These are phyloP conservation scores for Pythium pyrilobum DNA, from an alignment of 352 stramenopile genomes.

Conservation along the genomic window DNA sequence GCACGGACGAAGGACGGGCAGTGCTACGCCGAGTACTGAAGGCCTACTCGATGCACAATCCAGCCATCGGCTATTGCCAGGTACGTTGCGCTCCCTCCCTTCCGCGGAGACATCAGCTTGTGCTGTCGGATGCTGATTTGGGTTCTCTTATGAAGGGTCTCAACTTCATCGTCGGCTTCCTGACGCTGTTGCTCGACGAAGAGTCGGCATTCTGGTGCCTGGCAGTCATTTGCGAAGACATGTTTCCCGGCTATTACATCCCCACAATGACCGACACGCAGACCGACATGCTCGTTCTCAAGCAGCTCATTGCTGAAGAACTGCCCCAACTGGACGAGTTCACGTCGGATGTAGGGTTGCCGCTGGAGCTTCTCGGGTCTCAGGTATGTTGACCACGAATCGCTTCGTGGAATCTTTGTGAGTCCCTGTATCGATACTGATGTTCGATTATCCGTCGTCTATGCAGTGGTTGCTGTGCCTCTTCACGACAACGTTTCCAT, in stretches of 20 bases:
- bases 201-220: constrained; percentile 88
- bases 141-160: constrained; percentile 31
- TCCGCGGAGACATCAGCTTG: background rate
- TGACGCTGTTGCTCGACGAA: constrained; percentile 77
- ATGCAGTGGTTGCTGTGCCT: constrained; percentile 85
- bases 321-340: constrained; percentile 73
- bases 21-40: constrained; percentile 65
- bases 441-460: background rate
- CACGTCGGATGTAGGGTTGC: constrained; percentile 64
- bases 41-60: constrained; percentile 78
- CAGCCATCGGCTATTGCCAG: constrained; percentile 82
- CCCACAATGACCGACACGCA: constrained; percentile 87
- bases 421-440: background rate
- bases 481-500: constrained; percentile 88
- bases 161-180: constrained; percentile 88
- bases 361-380: constrained; percentile 83
- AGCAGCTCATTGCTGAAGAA: constrained; percentile 79
- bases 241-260: constrained; percentile 88
- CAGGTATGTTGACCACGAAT: constrained; percentile 32
- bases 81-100: constrained; percentile 10
- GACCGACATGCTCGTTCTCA: constrained; percentile 87
- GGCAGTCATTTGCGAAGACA: constrained; percentile 84
- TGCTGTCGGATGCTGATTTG: background rate
- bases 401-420: no score
- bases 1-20: constrained; percentile 40